Percentiles rank a stretch among this genome's conserved stretches.
These are phyloP conservation scores for Neopestalotiopsis clavispora DNA, from an alignment of 2,329 filamentous ascomycete species.

Conservation along the genomic window DNA sequence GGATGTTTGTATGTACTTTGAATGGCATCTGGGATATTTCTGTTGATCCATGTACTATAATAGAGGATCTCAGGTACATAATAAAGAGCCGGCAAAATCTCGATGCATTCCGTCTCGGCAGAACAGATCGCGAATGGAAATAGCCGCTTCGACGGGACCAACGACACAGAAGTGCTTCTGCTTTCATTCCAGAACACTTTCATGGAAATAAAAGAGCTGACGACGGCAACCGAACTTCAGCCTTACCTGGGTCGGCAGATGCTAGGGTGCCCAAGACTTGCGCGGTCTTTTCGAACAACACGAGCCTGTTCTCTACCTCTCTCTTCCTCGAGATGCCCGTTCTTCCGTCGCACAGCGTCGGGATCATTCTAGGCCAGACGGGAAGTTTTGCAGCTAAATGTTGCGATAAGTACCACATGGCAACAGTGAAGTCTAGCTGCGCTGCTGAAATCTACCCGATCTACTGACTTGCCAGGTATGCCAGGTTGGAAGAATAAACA, in stretches of 20 bases:
- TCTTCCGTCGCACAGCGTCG: slow-evolving; percentile 4
- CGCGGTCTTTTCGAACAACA: background rate
- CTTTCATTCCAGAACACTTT: background rate
- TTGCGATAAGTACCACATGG: background rate
- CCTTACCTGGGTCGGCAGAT: slow-evolving; percentile 11
- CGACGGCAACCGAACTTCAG: background rate
- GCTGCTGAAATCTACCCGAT: background rate
- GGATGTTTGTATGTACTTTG: background rate
- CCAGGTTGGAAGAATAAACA: background rate
- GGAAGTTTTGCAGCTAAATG: background rate
- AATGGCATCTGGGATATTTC: no score
- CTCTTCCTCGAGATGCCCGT: background rate
- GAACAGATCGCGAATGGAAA: background rate
- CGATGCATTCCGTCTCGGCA: slow-evolving; percentile 5
- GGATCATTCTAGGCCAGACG: background rate
- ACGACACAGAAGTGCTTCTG: background rate
- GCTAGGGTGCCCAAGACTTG: background rate
- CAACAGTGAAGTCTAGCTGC: background rate
- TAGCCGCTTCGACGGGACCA: background rate
- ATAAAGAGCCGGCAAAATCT: background rate
- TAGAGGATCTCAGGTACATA: background rate
- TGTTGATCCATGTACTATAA: background rate
- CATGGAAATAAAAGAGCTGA: slow-evolving; percentile 3
- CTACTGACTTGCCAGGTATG: background rate
- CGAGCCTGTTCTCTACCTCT: background rate